Conservation (phyloP, 2,329 filamentous ascomycete species). For the Elsinoe batatas region DNA sequence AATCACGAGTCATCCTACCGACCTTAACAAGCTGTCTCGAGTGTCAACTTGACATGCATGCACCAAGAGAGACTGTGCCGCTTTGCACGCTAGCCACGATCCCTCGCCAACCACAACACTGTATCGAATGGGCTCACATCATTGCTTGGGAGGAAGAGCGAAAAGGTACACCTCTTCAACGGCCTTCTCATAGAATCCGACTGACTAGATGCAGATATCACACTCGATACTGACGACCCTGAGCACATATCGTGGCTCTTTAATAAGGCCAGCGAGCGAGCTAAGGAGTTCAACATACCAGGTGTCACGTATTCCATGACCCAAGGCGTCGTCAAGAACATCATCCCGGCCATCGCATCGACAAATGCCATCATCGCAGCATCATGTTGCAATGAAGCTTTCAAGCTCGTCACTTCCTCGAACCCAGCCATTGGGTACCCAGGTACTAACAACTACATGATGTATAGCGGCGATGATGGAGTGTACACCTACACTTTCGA, state of each 20-base stretch:
- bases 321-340: constrained; percentile 97
- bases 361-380: constrained; percentile 96
- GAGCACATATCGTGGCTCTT: constrained; percentile 98
- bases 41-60: constrained; percentile 97
- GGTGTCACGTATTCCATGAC: constrained; percentile 94
- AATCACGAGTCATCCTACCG: constrained; percentile 83
- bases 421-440: constrained; percentile 70
- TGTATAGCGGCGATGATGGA: constrained; percentile 93
- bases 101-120: constrained; percentile 92
- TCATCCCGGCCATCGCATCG: constrained; percentile 95
- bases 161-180: constrained; percentile 25
- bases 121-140: constrained; percentile 96
- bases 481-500: constrained; percentile 98
- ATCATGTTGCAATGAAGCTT: constrained; percentile 89
- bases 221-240: constrained; percentile 89
- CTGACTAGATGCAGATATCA: constrained; percentile 46
- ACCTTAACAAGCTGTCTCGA: constrained; percentile 94
- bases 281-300: constrained; percentile 77
- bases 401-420: constrained; percentile 79
- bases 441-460: constrained; percentile 80
- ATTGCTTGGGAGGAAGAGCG: constrained; percentile 80
- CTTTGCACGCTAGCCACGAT: constrained; percentile 95
- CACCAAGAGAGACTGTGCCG: constrained; percentile 90
- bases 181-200: background rate
- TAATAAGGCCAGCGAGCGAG: constrained; percentile 69